Conservation (phyloP, 2,329 filamentous ascomycete genomes). For the Alternaria ethzedia region DNA sequence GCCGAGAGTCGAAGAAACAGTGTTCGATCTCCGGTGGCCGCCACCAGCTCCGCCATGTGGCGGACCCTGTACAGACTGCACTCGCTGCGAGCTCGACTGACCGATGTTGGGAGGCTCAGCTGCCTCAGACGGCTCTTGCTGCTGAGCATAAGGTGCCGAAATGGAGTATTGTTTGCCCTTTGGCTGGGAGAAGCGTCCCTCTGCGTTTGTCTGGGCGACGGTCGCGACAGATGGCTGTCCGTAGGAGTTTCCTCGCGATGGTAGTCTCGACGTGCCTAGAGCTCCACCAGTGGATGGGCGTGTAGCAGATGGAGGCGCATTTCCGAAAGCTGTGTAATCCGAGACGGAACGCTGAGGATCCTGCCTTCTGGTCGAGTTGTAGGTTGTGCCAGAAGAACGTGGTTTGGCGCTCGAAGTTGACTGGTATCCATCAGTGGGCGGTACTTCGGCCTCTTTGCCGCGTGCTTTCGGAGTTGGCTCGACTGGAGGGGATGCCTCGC, state of each 20-base stretch:
- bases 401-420: conserved; percentile 33
- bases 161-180: conserved; percentile 74
- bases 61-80: conserved; percentile 57
- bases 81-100: conserved; percentile 63
- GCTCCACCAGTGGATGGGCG: conserved; percentile 85
- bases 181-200: conserved; percentile 85
- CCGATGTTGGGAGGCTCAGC: conserved; percentile 58
- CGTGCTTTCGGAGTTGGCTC: conserved; percentile 57
- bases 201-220: conserved; percentile 85
- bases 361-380: conserved; percentile 45
- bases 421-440: conserved; percentile 46
- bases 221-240: conserved; percentile 87
- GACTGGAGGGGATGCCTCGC: conserved; percentile 55
- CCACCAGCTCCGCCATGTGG: conserved; percentile 40
- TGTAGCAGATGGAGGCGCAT: conserved; percentile 50
- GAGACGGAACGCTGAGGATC: conserved; percentile 60
- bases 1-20: conserved; percentile 76
- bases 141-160: conserved; percentile 68
- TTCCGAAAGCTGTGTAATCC: conserved; percentile 52
- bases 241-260: conserved; percentile 78
- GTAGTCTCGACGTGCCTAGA: conserved; percentile 67
- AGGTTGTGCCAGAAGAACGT: conserved; percentile 25
- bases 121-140: conserved; percentile 48
- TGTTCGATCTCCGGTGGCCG: conserved; percentile 70
- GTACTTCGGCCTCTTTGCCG: conserved; percentile 58